Conservation (phyloP, 2,329 filamentous ascomycete species). For the Cladophialophora bantiana region DNA sequence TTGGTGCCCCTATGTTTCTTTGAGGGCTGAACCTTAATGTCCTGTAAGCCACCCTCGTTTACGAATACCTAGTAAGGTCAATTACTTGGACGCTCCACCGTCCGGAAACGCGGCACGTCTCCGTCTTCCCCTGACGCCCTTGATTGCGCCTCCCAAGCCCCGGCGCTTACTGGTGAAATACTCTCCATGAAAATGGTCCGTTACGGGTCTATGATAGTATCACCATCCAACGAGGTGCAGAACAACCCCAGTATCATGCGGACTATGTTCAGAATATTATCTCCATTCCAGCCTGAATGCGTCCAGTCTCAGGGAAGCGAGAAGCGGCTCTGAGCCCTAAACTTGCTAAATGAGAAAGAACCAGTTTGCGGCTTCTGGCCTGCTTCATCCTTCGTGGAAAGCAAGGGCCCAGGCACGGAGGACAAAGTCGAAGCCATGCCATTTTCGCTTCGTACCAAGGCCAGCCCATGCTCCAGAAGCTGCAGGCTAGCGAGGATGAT, state of each 20-base stretch:
- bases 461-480: no score
- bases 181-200: not conserved
- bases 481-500: no score
- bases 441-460: no score
- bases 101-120: conserved; percentile 8
- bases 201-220: no score
- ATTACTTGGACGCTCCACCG: no score
- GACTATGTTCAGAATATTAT: conserved; percentile 5
- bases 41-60: not conserved
- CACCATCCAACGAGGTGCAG: not conserved
- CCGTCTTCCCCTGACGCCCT: conserved; percentile 13
- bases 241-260: not conserved
- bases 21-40: not conserved
- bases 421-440: no score
- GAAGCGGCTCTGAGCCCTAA: not conserved
- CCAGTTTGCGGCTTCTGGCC: conserved; percentile 7
- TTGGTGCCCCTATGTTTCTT: not conserved
- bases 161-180: conserved; percentile 6
- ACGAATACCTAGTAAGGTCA: no score
- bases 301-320: conserved; percentile 7
- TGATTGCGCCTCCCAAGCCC: not conserved
- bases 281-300: not conserved
- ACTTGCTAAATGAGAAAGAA: not conserved
- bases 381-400: conserved; percentile 5
- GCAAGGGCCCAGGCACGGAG: no score